A percentile compares a stretch with the other conserved stretches of the same genome.
Conservation (phyloP, 305 asterid genomes). For the Fraxinus platypoda region DNA sequence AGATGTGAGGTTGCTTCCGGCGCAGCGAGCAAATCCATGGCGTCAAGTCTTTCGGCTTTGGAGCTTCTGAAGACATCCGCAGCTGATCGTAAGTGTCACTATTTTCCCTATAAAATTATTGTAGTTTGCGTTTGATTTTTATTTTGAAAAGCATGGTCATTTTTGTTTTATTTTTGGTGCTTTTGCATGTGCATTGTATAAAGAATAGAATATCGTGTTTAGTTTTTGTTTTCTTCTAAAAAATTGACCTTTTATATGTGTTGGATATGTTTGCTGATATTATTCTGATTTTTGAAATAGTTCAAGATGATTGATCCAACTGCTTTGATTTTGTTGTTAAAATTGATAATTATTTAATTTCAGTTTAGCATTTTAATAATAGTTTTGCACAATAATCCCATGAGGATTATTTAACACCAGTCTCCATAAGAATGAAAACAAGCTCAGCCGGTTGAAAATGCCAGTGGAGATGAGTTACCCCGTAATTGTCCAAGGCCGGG, state of each 20-base stretch:
- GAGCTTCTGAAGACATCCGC: constrained; percentile 77
- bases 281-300: not conserved
- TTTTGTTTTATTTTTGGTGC: not conserved
- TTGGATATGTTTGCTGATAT: not conserved
- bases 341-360: not conserved
- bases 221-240: not conserved
- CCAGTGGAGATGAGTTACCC: not conserved
- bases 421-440: not conserved
- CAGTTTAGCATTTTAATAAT: not conserved
- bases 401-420: not conserved
- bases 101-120: not conserved
- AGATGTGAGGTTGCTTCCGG: constrained; percentile 42
- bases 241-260: not conserved
- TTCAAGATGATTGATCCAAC: not conserved
- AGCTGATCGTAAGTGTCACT: constrained; percentile 57
- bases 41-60: constrained; percentile 71
- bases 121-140: not conserved
- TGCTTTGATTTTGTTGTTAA: not conserved
- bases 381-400: not conserved
- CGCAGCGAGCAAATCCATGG: constrained; percentile 33
- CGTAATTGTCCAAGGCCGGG: not conserved
- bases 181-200: not conserved
- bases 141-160: not conserved
- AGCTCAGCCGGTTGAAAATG: not conserved
- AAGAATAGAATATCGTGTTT: not conserved